Percentiles rank a stretch among this genome's conserved stretches.
Conservation (phyloP, 2,329 filamentous ascomycete genomes). For the Fusarium sp. region DNA sequence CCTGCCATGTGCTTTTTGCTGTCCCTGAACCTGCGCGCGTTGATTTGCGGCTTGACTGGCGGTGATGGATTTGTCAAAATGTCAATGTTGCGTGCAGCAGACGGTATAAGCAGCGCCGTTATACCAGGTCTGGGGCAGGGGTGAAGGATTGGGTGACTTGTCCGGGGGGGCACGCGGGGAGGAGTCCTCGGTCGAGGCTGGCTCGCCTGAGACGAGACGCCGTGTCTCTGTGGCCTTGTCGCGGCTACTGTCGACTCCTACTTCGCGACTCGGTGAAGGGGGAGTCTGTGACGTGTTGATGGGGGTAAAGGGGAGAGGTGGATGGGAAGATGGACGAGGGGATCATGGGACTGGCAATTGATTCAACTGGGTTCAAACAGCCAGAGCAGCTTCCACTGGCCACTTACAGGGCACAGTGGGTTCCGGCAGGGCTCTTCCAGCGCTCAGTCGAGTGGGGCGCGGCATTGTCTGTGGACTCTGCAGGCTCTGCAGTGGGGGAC, state of each 20-base stretch:
- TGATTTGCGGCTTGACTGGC: slow-evolving; percentile 11
- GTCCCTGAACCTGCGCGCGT: not conserved
- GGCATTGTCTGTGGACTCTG: not conserved
- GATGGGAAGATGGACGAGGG: slow-evolving; percentile 5
- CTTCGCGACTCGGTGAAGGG: slow-evolving; percentile 13
- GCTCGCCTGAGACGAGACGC: slow-evolving; percentile 24
- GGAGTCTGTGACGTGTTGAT: slow-evolving; percentile 26
- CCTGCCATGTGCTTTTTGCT: slow-evolving; percentile 5
- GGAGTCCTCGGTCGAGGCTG: slow-evolving; percentile 15
- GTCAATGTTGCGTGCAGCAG: slow-evolving; percentile 19
- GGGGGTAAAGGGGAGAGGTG: not conserved
- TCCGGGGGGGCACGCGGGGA: slow-evolving; percentile 21
- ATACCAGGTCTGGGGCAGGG: slow-evolving; percentile 21
- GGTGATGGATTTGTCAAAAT: slow-evolving; percentile 18
- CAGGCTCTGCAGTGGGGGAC: not conserved
- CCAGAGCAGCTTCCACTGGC: slow-evolving; percentile 23
- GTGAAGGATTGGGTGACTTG: slow-evolving; percentile 28
- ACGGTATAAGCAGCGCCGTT: slow-evolving; percentile 15
- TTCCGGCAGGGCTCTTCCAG: slow-evolving; percentile 12
- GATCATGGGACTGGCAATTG: slow-evolving; percentile 19
- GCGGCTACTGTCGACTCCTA: slow-evolving; percentile 19
- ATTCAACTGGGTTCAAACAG: slow-evolving; percentile 12
- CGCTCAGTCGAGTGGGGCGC: slow-evolving; percentile 25
- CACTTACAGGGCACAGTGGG: slow-evolving; percentile 16
- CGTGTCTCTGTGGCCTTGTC: slow-evolving; percentile 17